These are phyloP conservation scores for Maudiozyma bulderi DNA, from an alignment of 805 yeast species.

Conservation along the genomic window DNA sequence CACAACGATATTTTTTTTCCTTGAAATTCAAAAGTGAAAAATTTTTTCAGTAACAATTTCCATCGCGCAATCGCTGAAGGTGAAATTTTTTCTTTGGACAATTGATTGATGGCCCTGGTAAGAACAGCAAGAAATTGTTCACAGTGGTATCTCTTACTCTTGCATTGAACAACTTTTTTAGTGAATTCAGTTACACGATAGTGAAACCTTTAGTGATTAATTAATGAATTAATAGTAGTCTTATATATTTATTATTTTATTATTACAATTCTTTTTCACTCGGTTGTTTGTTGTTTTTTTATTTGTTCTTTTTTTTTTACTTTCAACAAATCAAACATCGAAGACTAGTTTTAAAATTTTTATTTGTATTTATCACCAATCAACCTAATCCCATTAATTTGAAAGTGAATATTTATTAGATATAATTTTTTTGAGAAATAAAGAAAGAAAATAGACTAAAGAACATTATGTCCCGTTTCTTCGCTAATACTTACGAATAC, in stretches of 20 bases:
- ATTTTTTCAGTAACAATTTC: neutral
- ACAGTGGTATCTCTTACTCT: neutral
- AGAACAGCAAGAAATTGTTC: neutral
- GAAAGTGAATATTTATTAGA: neutral
- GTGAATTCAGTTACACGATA: too few relatives aligned
- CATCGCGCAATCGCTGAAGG: neutral
- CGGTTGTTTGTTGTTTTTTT: too few relatives aligned
- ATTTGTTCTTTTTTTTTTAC: too few relatives aligned
- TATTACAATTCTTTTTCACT: too few relatives aligned
- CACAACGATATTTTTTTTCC: neutral
- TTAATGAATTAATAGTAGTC: too few relatives aligned
- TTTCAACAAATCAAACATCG: too few relatives aligned
- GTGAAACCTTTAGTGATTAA: too few relatives aligned
- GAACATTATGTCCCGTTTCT: conserved; percentile 80
- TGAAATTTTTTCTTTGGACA: neutral
- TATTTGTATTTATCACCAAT: neutral
- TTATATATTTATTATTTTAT: too few relatives aligned
- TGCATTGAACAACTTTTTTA: too few relatives aligned
- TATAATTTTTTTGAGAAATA: neutral
- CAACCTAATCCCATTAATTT: neutral
- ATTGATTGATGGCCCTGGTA: neutral
- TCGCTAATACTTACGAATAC: conserved; percentile 44
- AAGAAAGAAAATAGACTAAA: neutral
- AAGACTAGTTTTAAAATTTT: too few relatives aligned
- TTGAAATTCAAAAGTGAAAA: neutral